phyloP scores from a whole-genome alignment of 1,139 yeast genomes.

The Martiniozyma asiatica region DNA sequence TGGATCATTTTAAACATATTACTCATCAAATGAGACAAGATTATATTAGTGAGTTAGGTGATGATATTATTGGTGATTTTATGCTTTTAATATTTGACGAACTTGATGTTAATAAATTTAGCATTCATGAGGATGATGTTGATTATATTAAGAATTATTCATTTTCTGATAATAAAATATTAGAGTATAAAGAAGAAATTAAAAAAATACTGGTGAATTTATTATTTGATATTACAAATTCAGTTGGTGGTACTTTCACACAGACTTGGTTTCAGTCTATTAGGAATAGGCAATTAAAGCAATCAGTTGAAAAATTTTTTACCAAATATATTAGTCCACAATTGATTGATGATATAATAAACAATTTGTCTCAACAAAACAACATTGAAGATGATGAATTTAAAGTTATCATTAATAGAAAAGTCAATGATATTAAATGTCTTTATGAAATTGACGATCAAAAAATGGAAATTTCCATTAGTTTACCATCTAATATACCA shows the following conservation, averaged over 20 bases:
- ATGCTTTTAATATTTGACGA: slow-evolving; percentile 41
- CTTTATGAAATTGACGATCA: slow-evolving; percentile 79
- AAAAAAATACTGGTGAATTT: slow-evolving; percentile 39
- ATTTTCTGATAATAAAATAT: slow-evolving; percentile 10
- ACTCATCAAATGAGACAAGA: slow-evolving; percentile 52
- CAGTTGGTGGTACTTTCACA: slow-evolving; percentile 49
- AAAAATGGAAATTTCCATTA: slow-evolving; percentile 67
- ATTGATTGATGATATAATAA: slow-evolving; percentile 46
- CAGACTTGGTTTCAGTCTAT: slow-evolving; percentile 63
- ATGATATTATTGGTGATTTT: slow-evolving; percentile 33
- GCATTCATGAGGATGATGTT: slow-evolving; percentile 17
- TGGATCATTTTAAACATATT: slow-evolving; percentile 53
- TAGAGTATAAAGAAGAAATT: slow-evolving; percentile 22
- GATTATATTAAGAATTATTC: slow-evolving; percentile 12
- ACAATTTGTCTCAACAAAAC: slow-evolving; percentile 21
- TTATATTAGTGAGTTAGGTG: slow-evolving; percentile 45
- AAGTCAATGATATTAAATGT: slow-evolving; percentile 61
- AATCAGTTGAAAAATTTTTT: slow-evolving; percentile 52
- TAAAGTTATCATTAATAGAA: slow-evolving; percentile 48
- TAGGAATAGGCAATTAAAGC: slow-evolving; percentile 44
- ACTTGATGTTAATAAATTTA: slow-evolving; percentile 29
- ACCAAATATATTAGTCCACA: slow-evolving; percentile 50
- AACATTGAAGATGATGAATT: slow-evolving; percentile 40
- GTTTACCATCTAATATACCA: slow-evolving; percentile 65
- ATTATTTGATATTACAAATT: slow-evolving; percentile 43